Evolutionary conservation across 139 green algal species (phyloP).

Genomic region (Volvox africanus): DNA sequence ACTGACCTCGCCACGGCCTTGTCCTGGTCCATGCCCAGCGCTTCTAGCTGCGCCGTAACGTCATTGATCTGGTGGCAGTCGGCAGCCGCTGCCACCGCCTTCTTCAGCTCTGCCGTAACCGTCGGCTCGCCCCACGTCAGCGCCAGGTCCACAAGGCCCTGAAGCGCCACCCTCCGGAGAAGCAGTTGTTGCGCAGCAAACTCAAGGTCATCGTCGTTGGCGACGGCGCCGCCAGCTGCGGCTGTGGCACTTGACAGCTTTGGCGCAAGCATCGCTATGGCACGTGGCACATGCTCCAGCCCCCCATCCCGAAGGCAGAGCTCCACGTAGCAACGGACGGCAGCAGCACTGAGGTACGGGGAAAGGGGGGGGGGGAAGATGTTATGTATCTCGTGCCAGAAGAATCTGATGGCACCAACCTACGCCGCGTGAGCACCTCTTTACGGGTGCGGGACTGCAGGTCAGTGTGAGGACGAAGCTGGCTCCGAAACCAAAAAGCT

Average conservation of each 20-base stretch:
- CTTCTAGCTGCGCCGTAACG: constrained; percentile 2
- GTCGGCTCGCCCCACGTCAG: constrained; percentile 14
- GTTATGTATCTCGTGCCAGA: too few species aligned
- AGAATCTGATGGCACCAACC: too few species aligned
- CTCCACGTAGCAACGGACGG: constrained; percentile 3
- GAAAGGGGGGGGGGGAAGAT: too few species aligned
- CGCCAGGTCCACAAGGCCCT: constrained; percentile 33
- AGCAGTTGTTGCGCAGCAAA: constrained; percentile 1
- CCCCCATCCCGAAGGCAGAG: constrained; percentile 28
- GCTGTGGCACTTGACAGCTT: background rate
- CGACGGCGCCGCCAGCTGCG: background rate
- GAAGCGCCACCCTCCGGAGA: background rate
- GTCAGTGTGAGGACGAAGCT: too few species aligned
- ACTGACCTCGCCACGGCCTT: background rate
- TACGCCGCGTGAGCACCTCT: too few species aligned
- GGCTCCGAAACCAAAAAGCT: background rate
- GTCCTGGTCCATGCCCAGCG: constrained; percentile 12
- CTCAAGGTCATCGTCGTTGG: background rate
- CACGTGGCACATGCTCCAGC: background rate
- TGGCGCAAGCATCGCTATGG: background rate
- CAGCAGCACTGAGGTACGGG: background rate
- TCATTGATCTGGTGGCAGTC: background rate
- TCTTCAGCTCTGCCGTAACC: background rate
- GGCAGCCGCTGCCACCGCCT: background rate
- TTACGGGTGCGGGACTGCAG: too few species aligned